These are phyloP conservation scores for Leersia perrieri DNA, from an alignment of 176 grass and related monocot species.

Conservation along the genomic window DNA sequence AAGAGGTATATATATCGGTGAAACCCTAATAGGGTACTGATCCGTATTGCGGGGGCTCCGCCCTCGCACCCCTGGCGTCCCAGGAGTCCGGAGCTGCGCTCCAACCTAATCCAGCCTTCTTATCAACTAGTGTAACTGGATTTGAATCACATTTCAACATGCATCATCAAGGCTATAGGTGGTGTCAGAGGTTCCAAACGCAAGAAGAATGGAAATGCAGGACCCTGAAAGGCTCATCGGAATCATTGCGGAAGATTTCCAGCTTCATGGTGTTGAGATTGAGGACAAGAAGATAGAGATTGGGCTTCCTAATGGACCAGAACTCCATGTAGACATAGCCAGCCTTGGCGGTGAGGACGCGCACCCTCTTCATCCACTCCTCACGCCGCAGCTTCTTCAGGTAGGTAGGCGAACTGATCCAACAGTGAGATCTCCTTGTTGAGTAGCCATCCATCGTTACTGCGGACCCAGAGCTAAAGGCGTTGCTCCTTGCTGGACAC, in stretches of 20 bases:
- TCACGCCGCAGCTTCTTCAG: conserved; percentile 18
- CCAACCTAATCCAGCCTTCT: too few relatives aligned
- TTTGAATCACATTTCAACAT: too few relatives aligned
- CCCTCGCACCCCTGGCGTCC: too few relatives aligned
- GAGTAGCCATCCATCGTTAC: neutral
- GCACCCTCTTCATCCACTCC: conserved; percentile 31
- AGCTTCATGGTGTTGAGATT: conserved; percentile 27
- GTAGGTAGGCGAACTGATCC: neutral
- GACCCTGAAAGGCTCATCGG: conserved; percentile 4
- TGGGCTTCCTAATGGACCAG: conserved; percentile 23
- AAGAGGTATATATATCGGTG: too few relatives aligned
- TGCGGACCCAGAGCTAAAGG: conserved; percentile 22
- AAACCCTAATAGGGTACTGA: too few relatives aligned
- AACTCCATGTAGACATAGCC: conserved; percentile 32
- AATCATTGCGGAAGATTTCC: neutral
- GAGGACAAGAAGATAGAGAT: conserved; percentile 29
- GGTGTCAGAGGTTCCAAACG: neutral
- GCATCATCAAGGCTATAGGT: neutral
- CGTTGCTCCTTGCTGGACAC: conserved; percentile 30
- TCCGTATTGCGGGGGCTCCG: too few relatives aligned
- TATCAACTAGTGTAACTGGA: too few relatives aligned
- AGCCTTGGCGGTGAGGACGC: conserved; percentile 5
- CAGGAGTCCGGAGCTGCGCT: too few relatives aligned
- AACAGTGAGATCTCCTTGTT: conserved; percentile 15
- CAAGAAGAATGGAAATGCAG: conserved; percentile 28